Evolutionary conservation across 129 eudicot species (phyloP).

Genomic region (Apium graveolens): DNA sequence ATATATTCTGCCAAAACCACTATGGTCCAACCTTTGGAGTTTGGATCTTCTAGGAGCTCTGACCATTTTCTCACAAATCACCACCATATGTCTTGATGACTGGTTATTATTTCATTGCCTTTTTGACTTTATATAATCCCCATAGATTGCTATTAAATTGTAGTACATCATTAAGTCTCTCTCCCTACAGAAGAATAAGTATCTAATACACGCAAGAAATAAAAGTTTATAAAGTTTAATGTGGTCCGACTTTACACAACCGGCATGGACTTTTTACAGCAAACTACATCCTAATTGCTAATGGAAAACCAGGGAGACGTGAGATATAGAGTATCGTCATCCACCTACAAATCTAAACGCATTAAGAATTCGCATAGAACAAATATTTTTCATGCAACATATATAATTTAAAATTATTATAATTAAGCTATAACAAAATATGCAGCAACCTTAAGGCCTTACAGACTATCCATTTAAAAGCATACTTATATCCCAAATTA

Average conservation of each 20-base stretch:
- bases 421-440: neutral
- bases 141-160: no score
- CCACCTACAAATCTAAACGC: slow-evolving; percentile 48
- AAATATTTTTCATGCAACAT: no score
- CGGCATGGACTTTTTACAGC: slow-evolving; percentile 90
- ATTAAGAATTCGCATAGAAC: neutral
- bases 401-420: no score
- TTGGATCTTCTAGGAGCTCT: slow-evolving; percentile 72
- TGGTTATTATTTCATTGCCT: slow-evolving; percentile 63
- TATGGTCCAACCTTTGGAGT: slow-evolving; percentile 60
- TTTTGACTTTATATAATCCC: no score
- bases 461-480: no score
- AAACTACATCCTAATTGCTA: slow-evolving; percentile 74
- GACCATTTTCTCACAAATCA: slow-evolving; percentile 75
- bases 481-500: no score
- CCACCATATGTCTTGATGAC: slow-evolving; percentile 60
- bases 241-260: slow-evolving; percentile 65
- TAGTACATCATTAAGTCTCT: no score
- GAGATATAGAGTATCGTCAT: slow-evolving; percentile 69
- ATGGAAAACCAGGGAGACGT: slow-evolving; percentile 60
- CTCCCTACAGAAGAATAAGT: no score
- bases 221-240: neutral
- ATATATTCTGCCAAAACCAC: no score
- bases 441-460: no score
- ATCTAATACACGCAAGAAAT: no score